Evolutionary conservation across 352 stramenopile genomes (phyloP), one percentile per base, ranked within the genome.

Genomic region (Pythium sp.): DNA sequence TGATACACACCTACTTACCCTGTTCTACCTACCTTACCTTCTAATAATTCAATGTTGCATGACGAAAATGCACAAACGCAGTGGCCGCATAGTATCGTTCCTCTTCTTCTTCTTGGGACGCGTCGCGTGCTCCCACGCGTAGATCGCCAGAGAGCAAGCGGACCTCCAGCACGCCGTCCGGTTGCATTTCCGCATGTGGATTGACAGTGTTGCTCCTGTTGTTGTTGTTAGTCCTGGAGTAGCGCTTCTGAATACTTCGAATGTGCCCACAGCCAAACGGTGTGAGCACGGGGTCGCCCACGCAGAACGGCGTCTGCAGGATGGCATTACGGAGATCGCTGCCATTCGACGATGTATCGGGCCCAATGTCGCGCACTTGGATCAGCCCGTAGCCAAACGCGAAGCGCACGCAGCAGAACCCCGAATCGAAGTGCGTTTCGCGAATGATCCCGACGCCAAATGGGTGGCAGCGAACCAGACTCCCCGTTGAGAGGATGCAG

Each of bases 381-480:
- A 93, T 53, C 56, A 85, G 75, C 6, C 75, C 84, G 43, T 83
- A 80, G 2, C 84, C 87, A 65, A 92, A 94, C 0, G 67, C 41
- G 64, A 93, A 90, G 2, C 84, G 77, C n/a, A 93, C 73, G 18
- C 76, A 68, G 51, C 85, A 91, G 36, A 89, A 78, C 0, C 84
- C 86, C 24, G 66, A 65, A 47, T 79, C 78, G 53, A 90, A 94
- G 43, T 72, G 76, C 8, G 87, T 91, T 15, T 82, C 64, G 11
- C 80, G 86, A 38, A 94, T 69, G 62, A 93, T 81, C 0, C 84
- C 87, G 22, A 90, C 72, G 26, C 84, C 87, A 67, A 87, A 83
- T 7, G 22, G 63, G 8, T 72, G 72, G 43, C 80, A 89, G 2
- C 74, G 72, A 18, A 94, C 84, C 30, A 90, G 54, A 38, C 69